Conservation (phyloP, 164 flowering plant genomes). For the Berberis vulgaris region DNA sequence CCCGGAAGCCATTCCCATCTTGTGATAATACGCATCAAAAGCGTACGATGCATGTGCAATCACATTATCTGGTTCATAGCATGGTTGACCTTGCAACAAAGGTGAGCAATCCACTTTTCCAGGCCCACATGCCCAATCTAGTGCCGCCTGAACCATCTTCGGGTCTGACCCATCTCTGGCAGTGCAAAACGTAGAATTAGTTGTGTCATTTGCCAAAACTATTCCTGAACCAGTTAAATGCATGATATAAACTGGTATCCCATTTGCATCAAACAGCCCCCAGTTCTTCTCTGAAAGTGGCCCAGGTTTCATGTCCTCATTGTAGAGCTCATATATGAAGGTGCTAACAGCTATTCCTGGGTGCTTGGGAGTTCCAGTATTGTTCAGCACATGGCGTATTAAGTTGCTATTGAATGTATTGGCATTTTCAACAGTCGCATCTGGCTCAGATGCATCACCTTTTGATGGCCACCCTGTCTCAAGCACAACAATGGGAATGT, state of each 20-base stretch:
- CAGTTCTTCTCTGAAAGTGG: conserved; percentile 79
- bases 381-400: conserved; percentile 67
- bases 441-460: conserved; percentile 64
- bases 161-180: conserved; percentile 56
- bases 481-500: conserved; percentile 53
- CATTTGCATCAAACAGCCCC: conserved; percentile 76
- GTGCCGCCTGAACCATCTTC: conserved; percentile 77
- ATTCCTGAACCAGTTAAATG: conserved; percentile 68
- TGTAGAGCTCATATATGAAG: conserved; percentile 81
- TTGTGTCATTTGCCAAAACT: conserved; percentile 74
- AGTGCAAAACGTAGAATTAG: conserved; percentile 69
- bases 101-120: conserved; percentile 79
- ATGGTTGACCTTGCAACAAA: conserved; percentile 61
- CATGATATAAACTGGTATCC: conserved; percentile 51
- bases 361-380: conserved; percentile 83
- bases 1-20: conserved; percentile 55
- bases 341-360: conserved; percentile 78
- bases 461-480: conserved; percentile 89
- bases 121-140: conserved; percentile 96
- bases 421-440: conserved; percentile 72
- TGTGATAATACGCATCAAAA: conserved; percentile 69
- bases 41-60: conserved; percentile 72
- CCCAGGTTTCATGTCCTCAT: conserved; percentile 71
- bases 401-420: conserved; percentile 76
- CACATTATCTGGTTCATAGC: conserved; percentile 78